Conservation (phyloP, 805 yeast species). For the Kluyveromyces starmeri region DNA sequence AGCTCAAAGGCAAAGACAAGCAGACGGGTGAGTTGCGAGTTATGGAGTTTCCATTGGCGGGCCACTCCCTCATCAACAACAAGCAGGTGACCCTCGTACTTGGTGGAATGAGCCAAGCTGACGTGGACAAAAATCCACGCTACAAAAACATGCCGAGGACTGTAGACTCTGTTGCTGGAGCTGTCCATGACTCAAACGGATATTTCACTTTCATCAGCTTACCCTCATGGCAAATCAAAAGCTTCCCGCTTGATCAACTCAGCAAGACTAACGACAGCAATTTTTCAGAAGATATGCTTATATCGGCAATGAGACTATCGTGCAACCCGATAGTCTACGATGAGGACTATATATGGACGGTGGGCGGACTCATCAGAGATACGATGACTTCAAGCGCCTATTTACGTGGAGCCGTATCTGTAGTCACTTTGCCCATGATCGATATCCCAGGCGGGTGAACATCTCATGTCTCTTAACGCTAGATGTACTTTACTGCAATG, state of each 20-base stretch:
- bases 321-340: conserved; percentile 1
- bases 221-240: not conserved
- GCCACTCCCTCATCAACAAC: conserved; percentile 21
- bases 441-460: conserved; percentile 14
- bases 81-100: conserved; percentile 18
- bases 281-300: not conserved
- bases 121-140: conserved; percentile 13
- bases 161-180: not conserved
- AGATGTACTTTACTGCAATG: too few relatives aligned
- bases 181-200: not conserved
- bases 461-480: too few relatives aligned
- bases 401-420: conserved; percentile 24
- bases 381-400: conserved; percentile 11
- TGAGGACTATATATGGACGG: conserved; percentile 9
- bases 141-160: not conserved
- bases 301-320: conserved; percentile 1
- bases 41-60: conserved; percentile 19
- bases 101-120: conserved; percentile 24
- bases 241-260: not conserved
- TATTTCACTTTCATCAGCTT: conserved; percentile 4
- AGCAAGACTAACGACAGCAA: not conserved
- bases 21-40: conserved; percentile 11
- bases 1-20: conserved; percentile 10
- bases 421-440: conserved; percentile 23
- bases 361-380: conserved; percentile 23